phyloP scores from a whole-genome alignment of 2,329 filamentous ascomycete species.

The Penicillium griseofulvum region DNA sequence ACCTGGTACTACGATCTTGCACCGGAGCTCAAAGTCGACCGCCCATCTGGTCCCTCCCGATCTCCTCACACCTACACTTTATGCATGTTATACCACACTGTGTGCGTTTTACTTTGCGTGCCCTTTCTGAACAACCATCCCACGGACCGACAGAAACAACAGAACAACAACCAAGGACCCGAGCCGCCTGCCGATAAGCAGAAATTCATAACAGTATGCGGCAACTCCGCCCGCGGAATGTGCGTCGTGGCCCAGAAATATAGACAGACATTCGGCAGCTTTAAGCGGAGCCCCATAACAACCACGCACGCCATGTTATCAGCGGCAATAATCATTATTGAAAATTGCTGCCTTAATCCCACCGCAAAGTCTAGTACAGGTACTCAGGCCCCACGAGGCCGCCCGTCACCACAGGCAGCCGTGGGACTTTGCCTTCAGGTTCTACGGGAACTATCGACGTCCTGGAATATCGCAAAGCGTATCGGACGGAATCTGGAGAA shows the following conservation, averaged over 20 bases:
- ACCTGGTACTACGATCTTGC: conserved; percentile 39
- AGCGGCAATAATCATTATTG: conserved; percentile 30
- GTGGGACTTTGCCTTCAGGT: conserved; percentile 19
- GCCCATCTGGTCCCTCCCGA: conserved; percentile 13
- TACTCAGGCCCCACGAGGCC: not conserved
- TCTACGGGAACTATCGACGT: conserved; percentile 20
- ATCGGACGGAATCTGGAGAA: conserved; percentile 23
- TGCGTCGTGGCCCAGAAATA: conserved; percentile 32
- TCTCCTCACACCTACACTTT: conserved; percentile 34
- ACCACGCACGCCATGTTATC: conserved; percentile 39
- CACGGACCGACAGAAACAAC: not conserved
- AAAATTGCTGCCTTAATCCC: conserved; percentile 13
- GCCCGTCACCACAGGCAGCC: conserved; percentile 13
- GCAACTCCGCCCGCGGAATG: conserved; percentile 25
- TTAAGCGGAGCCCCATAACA: conserved; percentile 35
- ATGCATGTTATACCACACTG: conserved; percentile 38
- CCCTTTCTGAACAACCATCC: conserved; percentile 23
- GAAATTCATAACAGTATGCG: conserved; percentile 18
- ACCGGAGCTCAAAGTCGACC: conserved; percentile 29
- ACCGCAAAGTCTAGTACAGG: not conserved
- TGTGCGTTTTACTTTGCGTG: conserved; percentile 32
- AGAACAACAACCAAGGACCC: not conserved
- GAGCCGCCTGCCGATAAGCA: not conserved
- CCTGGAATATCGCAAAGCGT: conserved; percentile 24
- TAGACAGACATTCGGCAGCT: conserved; percentile 34